Base-by-base conservation (phyloP, 345 rosid genomes). In the Ceriops tagal region DNA sequence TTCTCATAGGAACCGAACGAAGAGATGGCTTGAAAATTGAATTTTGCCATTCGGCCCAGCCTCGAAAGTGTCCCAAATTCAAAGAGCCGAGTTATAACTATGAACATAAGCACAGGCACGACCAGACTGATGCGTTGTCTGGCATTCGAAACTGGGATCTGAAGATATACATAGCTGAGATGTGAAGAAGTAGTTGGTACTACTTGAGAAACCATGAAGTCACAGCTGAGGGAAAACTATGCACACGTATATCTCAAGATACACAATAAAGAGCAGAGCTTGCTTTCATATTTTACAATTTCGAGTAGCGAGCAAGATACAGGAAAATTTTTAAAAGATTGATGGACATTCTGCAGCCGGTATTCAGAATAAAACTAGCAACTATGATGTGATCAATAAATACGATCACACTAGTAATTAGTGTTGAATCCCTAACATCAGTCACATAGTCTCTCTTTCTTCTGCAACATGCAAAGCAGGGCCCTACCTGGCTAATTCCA, bases 341-440 rank as follows among this genome's bases (percentile, higher is more conserved):
- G 26, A 60, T 2, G 16, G 1, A 13, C 10, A 64, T 43, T 53
- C 8, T 49, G 26, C 53, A 20, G 39, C 64, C 53, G 37, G 24
- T 19, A 47, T 52, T 19, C 18, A n/a, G 61, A 43, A 56, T 60
- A 32, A 53, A 31, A 51, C 58, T 10, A 37, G 35, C 31, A 13
- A 30, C 13, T 28, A 22, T 21, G 59, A 53, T 52, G n/a, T 20
- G 61, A 27, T 35, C 20, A 56, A 22, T 35, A 34, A 55, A 58
- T 58, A 19, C 22, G 57, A 39, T 51, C 31, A 62, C 56, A 55
- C 28, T 56, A 6, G 49, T 4, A 28, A 62, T 63, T 22, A 64
- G 68, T 24, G 27, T 16, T 64, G 61, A 19, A 53, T 62, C 68
- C 63, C 11, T 28, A 22, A 49, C 51, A 46, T 58, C 20, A 55